Evolutionary conservation across 495 filamentous ascomycete genomes (phyloP), one percentile per base, ranked within the genome.

Genomic region (Hypomontagnella monticulosa): DNA sequence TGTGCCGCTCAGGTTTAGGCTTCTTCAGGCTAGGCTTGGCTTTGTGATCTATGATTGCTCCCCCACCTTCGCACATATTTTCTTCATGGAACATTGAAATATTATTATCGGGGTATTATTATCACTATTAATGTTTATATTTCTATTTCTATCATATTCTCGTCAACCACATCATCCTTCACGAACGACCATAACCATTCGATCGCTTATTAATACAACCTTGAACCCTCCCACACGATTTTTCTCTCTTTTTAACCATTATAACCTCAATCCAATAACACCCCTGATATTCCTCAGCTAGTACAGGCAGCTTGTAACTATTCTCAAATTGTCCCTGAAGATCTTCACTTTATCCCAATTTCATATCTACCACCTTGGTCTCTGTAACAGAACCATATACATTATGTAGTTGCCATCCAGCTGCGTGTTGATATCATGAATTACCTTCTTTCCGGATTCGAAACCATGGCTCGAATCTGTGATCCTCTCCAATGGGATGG

Each of bases 401-500:
- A 43, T 4, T 38, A 50, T 19, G 37, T 49, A 36, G 37, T 50
- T 20, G 43, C 20, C 40, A 38, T 57, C 30, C 8, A 19, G 12
- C 58, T 59, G 58, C 48, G 41, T 4, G 54, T 57, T 63, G 58
- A 62, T 62, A 68, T 68, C 47, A 68, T 59, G 53, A 55, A 20
- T 41, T 33, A 38, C 14, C 14, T 55, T 61, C 57, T 61, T 61
- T 14, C 50, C 60, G 50, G 54, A 50, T 46, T 51, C 20, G 3
- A 61, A 59, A 19, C 59, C 60, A 57, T 61, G 60, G 55, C 55
- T 56, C 66, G 44, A 12, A 18, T 60, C 14, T 49, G 12, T 16
- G 32, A 44, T 19, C 41, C 55, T 69, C 66, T 20, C 66, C 56
- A 69, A 69, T 69, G 51, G 66, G 66, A 42, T 56, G 48, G 16